phyloP scores from a whole-genome alignment of 2,329 filamentous ascomycete species.

The Hymenoscyphus infarciens region DNA sequence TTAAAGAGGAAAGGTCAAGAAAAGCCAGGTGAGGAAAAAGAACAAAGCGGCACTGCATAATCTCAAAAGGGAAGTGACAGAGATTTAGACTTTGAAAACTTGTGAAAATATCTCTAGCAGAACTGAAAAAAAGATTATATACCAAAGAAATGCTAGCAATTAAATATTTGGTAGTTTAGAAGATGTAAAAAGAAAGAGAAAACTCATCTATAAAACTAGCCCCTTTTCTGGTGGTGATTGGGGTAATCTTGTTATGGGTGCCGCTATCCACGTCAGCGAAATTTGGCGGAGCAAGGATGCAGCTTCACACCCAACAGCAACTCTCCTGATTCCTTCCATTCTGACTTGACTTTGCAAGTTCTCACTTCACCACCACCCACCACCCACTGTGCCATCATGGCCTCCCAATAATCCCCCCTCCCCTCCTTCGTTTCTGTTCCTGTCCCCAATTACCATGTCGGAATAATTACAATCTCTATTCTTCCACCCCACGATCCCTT shows the following conservation, averaged over 20 bases:
- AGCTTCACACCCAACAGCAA: neutral
- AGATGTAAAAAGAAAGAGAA: neutral
- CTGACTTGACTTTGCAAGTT: neutral
- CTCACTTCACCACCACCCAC: neutral
- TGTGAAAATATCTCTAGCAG: neutral
- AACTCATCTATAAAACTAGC: neutral
- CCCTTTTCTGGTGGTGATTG: neutral
- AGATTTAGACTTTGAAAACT: neutral
- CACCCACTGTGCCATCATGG: slow-evolving; percentile 13
- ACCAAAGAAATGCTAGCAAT: neutral
- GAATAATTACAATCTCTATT: slow-evolving; percentile 20
- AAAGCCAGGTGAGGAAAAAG: neutral
- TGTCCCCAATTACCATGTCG: slow-evolving; percentile 21
- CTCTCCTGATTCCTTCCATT: slow-evolving; percentile 3
- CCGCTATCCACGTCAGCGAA: slow-evolving; percentile 1
- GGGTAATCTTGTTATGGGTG: neutral
- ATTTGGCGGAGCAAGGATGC: slow-evolving; percentile 1
- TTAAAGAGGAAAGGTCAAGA: neutral
- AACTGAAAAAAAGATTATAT: neutral
- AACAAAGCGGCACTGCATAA: neutral
- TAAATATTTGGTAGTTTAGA: neutral
- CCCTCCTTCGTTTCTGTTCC: slow-evolving; percentile 10
- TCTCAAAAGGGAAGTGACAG: neutral
- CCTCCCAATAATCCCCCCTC: slow-evolving; percentile 16
- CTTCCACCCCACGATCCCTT: slow-evolving; percentile 6